Evolutionary conservation across 2,329 filamentous ascomycete genomes (phyloP), one percentile per base, ranked within the genome.

Genomic region (Cercospora zeina): DNA sequence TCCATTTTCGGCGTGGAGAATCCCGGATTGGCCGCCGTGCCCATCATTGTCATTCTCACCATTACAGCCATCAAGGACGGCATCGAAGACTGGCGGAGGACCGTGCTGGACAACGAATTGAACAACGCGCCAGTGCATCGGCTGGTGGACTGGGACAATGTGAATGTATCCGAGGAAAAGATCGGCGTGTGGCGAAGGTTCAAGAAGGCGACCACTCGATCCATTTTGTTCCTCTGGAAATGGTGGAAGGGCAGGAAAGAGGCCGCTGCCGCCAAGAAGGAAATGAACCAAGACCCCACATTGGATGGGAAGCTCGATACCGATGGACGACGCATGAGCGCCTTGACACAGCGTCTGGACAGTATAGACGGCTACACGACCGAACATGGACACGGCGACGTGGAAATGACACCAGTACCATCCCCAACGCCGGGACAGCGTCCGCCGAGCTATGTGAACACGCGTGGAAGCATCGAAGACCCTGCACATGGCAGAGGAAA

Each of bases 101-200:
- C 93, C 0, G 82, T 92, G 45, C 86, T 97, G 47, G 95, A 99
- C 74, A 96, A 88, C 67, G 90, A 96, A 71, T 83, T 99, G 65
- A 99, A 99, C 78, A 97, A 99, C 74, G 95, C 95, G 2, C 90
- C 93, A 0, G 91, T 97, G 9, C 93, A 99, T 77, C 87, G 93
- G 62, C 81, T 99, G 19, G 82, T 91, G 11, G 88, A 93, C 65
- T 97, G 90, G 88, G 84, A 89, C 68, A 99, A 99, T 70, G 92
- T 97, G 70, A 99, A 99, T 70, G 91, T 93, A 13, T 86, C 89
- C 39, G 90, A 92, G 68, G 93, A 97, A 71, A 88, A 91, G 65
- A 84, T 99, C 45, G 92, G 90, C 0, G 42, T 85, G 30, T 99
- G 95, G 95, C 88, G 95, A 71, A 87, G 81, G 68, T 83, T 95